phyloP scores from a whole-genome alignment of 768 basidiomycete species.

The Coprinellus micaceus region DNA sequence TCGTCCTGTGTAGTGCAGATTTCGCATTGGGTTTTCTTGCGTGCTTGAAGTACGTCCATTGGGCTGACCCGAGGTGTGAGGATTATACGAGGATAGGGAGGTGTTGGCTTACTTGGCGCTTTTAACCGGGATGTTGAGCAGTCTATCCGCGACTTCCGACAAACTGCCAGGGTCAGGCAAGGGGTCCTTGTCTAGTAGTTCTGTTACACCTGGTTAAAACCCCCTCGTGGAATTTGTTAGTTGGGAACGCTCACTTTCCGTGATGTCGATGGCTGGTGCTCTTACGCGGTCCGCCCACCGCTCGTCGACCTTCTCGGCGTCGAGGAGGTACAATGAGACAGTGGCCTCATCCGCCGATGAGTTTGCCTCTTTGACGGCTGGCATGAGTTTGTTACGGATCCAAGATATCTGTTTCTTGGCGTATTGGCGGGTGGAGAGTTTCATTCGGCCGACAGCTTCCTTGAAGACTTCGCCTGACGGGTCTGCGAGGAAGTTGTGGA shows the following conservation, averaged over 20 bases:
- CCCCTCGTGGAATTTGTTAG: not conserved
- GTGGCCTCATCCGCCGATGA: constrained; percentile 19
- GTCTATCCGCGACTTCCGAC: constrained; percentile 49
- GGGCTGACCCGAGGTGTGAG: constrained; percentile 44
- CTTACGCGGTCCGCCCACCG: constrained; percentile 58
- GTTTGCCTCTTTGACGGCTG: constrained; percentile 56
- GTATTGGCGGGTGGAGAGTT: constrained; percentile 84
- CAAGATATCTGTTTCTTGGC: constrained; percentile 89
- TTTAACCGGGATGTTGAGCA: constrained; percentile 47
- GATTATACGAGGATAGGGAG: constrained; percentile 16
- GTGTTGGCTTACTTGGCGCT: constrained; percentile 38
- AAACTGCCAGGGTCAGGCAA: constrained; percentile 58
- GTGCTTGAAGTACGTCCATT: constrained; percentile 46
- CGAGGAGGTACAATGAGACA: constrained; percentile 50
- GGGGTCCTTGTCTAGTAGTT: constrained; percentile 45
- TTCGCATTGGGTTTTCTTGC: constrained; percentile 56
- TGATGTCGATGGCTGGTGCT: constrained; percentile 45
- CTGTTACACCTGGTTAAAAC: constrained; percentile 35
- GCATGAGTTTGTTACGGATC: constrained; percentile 87
- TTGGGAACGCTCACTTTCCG: constrained; percentile 36
- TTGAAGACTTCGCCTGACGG: constrained; percentile 43
- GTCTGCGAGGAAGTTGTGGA: constrained; percentile 57
- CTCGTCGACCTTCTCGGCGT: constrained; percentile 61
- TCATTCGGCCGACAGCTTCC: constrained; percentile 73
- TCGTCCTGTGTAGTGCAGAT: constrained; percentile 56